Evolutionary conservation across 345 rosid genomes (phyloP), one percentile per base, ranked within the genome.

Genomic region (Euclidium syriacum): DNA sequence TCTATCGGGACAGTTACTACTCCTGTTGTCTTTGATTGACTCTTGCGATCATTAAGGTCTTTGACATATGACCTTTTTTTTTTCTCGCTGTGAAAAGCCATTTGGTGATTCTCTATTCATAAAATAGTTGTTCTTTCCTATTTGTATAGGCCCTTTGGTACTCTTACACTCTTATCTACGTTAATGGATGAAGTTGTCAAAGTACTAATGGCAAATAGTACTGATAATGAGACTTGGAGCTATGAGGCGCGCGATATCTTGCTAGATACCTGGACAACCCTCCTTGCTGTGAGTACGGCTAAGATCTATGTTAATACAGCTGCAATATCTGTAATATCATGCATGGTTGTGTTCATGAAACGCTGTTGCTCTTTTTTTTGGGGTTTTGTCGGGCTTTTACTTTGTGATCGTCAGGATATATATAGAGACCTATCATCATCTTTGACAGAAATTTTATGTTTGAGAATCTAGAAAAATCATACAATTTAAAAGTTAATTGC

Each of bases 221-320:
- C 80, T 25, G 95, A 85, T 30, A 82, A 94, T 43, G 98, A 84
- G 76, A 77, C 85, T 33, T 94, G 97, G 99, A 94, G 96, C 76
- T 87, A 95, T 88, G 97, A 84, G 73, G 95, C 96, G 19, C 95
- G 97, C 16, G 99, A 94, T 78, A 90, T 94, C 77, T 79, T 94
- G 67, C 77, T 94, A 73, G 99, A 94, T 75, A 83, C 91, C 42
- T 94, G 99, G 99, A 85, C 88, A 54, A 73, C 85, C 14, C 73
- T 94, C 46, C 99, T 94, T 30, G 57, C 66, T 87, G 99, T 94
- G 85, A 51, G 39, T 75, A 75, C 70, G 15, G 22, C 58, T 64
- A 40, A 47, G 38, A 54, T 56, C 25, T 44, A 10, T 18, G 52
- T 69, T 51, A 15, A 34, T 40, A 27, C 51, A 22, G 62, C 42